Percentiles rank a stretch among this genome's conserved stretches.
Conservation (phyloP, 805 yeast genomes). For the Spencermartinsiella europaea region DNA sequence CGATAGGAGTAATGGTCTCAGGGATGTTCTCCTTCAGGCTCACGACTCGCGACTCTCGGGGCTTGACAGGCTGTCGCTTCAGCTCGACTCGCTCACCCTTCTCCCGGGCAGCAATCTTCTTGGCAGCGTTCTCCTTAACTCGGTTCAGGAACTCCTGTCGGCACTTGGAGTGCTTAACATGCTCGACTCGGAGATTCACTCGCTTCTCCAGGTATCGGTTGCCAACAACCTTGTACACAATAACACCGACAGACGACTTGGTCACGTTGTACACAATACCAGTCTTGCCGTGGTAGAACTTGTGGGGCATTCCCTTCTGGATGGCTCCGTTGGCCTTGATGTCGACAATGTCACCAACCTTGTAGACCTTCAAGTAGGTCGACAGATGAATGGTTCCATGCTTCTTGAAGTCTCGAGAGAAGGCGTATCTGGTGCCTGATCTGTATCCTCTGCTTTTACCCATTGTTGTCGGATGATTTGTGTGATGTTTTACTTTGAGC, state of each 20-base stretch:
- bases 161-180: conserved; percentile 99
- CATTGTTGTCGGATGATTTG: conserved; percentile 34
- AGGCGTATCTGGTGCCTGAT: conserved; percentile 99
- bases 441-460: conserved; percentile 94
- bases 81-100: conserved; percentile 85
- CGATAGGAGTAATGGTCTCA: conserved; percentile 97
- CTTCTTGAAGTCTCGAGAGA: conserved; percentile 98
- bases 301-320: conserved; percentile 99
- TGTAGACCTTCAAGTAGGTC: conserved; percentile 95
- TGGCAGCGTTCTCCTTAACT: conserved; percentile 94
- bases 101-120: conserved; percentile 90
- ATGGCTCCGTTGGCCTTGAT: conserved; percentile 98
- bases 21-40: conserved; percentile 80
- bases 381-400: conserved; percentile 94
- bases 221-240: conserved; percentile 97
- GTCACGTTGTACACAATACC: conserved; percentile 99
- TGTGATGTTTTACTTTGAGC: background rate
- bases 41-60: conserved; percentile 89
- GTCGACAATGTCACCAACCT: conserved; percentile 99
- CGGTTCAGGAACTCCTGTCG: conserved; percentile 98
- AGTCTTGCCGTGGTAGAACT: conserved; percentile 99
- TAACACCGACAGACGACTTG: conserved; percentile 97
- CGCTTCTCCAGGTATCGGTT: conserved; percentile 99
- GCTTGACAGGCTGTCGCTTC: conserved; percentile 98
- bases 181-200: conserved; percentile 97